phyloP scores from a whole-genome alignment of 345 rosid genomes.

The Sonneratia alba region DNA sequence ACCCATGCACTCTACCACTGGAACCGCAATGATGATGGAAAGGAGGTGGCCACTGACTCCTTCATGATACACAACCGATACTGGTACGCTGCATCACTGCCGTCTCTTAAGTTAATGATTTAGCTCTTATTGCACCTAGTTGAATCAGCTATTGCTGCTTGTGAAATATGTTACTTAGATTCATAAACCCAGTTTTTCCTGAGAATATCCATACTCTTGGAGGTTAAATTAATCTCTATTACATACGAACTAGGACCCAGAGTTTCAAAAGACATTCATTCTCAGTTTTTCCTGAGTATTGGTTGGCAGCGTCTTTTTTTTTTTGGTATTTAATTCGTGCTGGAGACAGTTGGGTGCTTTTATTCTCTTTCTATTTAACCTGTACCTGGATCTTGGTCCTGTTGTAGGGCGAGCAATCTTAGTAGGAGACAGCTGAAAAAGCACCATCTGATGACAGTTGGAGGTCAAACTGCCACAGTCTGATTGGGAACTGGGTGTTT shows the following conservation, averaged over 20 bases:
- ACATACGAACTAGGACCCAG: too few species aligned
- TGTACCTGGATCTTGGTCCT: background rate
- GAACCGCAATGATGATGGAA: slow-evolving; percentile 91
- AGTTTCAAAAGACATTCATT: background rate
- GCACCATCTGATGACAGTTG: slow-evolving; percentile 26
- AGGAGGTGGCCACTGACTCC: slow-evolving; percentile 56
- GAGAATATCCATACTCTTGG: background rate
- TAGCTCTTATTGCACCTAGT: background rate
- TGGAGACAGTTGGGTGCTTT: background rate
- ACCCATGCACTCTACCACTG: slow-evolving; percentile 85
- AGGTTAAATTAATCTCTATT: background rate
- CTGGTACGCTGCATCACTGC: slow-evolving; percentile 36
- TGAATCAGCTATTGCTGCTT: background rate
- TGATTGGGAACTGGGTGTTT: background rate
- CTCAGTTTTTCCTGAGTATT: too few species aligned
- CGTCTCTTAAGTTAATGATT: background rate
- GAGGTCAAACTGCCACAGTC: slow-evolving; percentile 7
- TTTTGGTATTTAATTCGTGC: background rate
- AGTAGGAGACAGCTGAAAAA: slow-evolving; percentile 59
- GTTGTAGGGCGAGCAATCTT: slow-evolving; percentile 45
- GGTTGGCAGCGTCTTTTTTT: too few species aligned
- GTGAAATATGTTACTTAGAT: background rate
- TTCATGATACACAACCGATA: slow-evolving; percentile 58
- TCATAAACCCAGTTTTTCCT: background rate
- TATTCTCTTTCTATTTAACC: background rate